phyloP scores from a whole-genome alignment of 352 stramenopile species.

The Lagenidium giganteum region DNA sequence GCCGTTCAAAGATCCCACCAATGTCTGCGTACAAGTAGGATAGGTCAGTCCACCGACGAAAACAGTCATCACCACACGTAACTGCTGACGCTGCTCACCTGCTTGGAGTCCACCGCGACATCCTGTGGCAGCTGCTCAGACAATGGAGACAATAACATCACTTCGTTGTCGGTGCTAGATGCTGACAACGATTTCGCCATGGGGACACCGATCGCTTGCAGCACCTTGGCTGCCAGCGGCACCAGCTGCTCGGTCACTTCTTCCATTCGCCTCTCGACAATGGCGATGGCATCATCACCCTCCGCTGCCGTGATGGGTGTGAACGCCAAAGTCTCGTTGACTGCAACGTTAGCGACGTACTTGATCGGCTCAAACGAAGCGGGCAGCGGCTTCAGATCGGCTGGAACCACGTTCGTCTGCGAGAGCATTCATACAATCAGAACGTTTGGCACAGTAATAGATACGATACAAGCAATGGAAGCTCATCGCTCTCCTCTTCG shows the following conservation, averaged over 20 bases:
- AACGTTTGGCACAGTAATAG: no score
- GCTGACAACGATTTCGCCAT: no score
- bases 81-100: constrained; percentile 8
- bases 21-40: constrained; percentile 4
- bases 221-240: constrained; percentile 35
- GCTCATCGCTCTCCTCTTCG: not conserved
- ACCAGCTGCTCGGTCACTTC: constrained; percentile 44
- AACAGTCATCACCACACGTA: constrained; percentile 15
- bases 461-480: no score
- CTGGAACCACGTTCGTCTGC: constrained; percentile 15
- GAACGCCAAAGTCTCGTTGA: constrained; percentile 41
- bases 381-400: constrained; percentile 18
- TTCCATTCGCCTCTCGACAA: constrained; percentile 28
- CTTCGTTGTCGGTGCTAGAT: no score
- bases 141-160: no score
- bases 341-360: constrained; percentile 34
- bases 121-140: no score
- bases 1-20: constrained; percentile 36
- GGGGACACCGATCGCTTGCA: constrained; percentile 25
- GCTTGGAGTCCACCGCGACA: no score
- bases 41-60: not conserved
- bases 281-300: constrained; percentile 1
- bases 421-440: not conserved
- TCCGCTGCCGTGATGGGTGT: not conserved
- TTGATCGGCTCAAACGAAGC: constrained; percentile 21